A percentile compares a stretch with the other conserved stretches of the same genome.
phyloP scores from a whole-genome alignment of 106 monocot species.

The Phalaenopsis equestris region DNA sequence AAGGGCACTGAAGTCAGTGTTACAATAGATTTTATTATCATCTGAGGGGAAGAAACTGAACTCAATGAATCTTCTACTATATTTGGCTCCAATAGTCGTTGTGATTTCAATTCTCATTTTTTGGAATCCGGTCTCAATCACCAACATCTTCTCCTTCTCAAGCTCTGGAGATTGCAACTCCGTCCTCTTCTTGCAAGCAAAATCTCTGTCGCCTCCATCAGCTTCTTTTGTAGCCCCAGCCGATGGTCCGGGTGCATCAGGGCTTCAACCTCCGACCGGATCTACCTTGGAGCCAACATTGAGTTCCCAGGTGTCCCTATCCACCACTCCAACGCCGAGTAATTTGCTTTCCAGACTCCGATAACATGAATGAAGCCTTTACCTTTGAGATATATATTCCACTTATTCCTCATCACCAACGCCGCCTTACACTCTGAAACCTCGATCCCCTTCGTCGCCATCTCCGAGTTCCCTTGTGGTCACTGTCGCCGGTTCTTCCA shows the following conservation, averaged over 20 bases:
- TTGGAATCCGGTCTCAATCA: slow-evolving; percentile 70
- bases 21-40: slow-evolving; percentile 55
- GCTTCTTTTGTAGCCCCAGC: no score
- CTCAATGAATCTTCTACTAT: slow-evolving; percentile 30
- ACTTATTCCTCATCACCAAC: slow-evolving; percentile 37
- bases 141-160: slow-evolving; percentile 26
- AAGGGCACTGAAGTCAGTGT: slow-evolving; percentile 54
- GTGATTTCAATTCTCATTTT: slow-evolving; percentile 86
- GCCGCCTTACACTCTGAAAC: slow-evolving; percentile 32
- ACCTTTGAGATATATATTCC: no score
- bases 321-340: slow-evolving; percentile 92
- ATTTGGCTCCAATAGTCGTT: slow-evolving; percentile 15
- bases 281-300: slow-evolving; percentile 73
- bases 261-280: slow-evolving; percentile 1
- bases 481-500: slow-evolving; percentile 94
- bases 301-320: slow-evolving; percentile 83
- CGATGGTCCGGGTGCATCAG: no score
- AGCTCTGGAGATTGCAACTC: no score
- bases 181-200: no score
- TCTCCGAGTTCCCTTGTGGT: slow-evolving; percentile 39
- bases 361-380: no score
- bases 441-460: slow-evolving; percentile 21
- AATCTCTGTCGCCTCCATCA: no score
- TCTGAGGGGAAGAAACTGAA: slow-evolving; percentile 44
- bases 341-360: slow-evolving; percentile 17